Conservation (phyloP, 2,329 filamentous ascomycete genomes). For the Dothideomycetidae sp. region DNA sequence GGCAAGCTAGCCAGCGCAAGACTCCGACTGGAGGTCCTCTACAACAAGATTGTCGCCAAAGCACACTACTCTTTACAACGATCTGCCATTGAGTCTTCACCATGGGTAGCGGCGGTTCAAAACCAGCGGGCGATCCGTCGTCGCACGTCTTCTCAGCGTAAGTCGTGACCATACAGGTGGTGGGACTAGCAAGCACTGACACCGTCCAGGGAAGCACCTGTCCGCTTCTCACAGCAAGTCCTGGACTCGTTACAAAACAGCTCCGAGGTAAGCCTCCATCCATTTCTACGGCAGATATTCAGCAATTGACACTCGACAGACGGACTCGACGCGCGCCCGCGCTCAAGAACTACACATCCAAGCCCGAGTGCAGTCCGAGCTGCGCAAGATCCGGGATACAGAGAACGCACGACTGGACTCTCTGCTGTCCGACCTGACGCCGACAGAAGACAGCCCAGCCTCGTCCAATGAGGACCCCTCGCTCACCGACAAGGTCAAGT, state of each 20-base stretch:
- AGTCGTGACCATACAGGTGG: conserved; percentile 13
- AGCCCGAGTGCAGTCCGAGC: conserved; percentile 70
- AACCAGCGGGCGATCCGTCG: conserved; percentile 34
- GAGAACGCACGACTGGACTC: conserved; percentile 55
- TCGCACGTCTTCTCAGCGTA: conserved; percentile 52
- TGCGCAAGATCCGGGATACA: conserved; percentile 60
- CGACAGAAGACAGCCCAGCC: conserved; percentile 12
- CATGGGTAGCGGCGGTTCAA: conserved; percentile 51
- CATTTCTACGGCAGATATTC: not conserved
- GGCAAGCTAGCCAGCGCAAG: conserved; percentile 12
- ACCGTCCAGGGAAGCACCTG: conserved; percentile 40
- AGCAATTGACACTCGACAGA: conserved; percentile 38
- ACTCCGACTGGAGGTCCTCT: no score
- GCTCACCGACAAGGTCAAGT: conserved; percentile 18
- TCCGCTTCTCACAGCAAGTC: conserved; percentile 66
- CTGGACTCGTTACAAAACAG: conserved; percentile 71
- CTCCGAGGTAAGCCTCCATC: conserved; percentile 54
- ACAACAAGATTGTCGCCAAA: not conserved
- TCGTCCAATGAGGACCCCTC: conserved; percentile 17
- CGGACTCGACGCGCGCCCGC: conserved; percentile 73
- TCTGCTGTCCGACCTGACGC: conserved; percentile 43
- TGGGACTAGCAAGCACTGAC: conserved; percentile 10
- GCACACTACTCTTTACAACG: conserved; percentile 1
- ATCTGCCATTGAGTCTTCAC: conserved; percentile 10
- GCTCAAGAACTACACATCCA: conserved; percentile 78